Conservation (phyloP, 331 rosid genomes). For the Acacia concinna region DNA sequence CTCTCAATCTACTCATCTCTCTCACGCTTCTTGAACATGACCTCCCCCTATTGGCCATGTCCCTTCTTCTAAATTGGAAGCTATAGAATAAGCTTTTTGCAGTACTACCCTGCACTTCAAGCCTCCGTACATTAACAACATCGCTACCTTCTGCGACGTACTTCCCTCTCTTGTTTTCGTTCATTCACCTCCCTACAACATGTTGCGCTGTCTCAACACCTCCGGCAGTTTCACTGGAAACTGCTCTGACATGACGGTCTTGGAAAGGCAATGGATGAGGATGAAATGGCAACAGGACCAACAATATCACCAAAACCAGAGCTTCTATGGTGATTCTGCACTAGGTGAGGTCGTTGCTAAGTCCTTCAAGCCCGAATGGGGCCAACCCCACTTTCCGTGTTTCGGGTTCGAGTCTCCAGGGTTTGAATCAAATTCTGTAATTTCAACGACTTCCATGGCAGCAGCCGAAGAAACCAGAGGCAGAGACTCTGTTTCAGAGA, state of each 20-base stretch:
- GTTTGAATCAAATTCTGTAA: constrained; percentile 37
- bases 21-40: background rate
- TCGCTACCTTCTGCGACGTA: no score
- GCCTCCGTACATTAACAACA: background rate
- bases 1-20: background rate
- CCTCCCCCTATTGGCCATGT: background rate
- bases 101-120: background rate
- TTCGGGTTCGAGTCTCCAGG: constrained; percentile 27
- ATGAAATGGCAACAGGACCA: constrained; percentile 43
- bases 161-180: constrained; percentile 1
- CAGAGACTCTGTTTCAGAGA: constrained; percentile 14
- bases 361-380: constrained; percentile 34
- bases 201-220: constrained; percentile 61
- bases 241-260: constrained; percentile 55
- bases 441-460: constrained; percentile 50
- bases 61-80: background rate
- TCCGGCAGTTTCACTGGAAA: constrained; percentile 41
- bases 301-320: constrained; percentile 17
- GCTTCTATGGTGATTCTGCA: constrained; percentile 30
- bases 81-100: background rate
- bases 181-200: constrained; percentile 21
- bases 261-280: constrained; percentile 58
- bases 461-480: background rate
- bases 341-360: constrained; percentile 33
- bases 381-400: background rate